Percentiles rank a stretch among this genome's conserved stretches.
phyloP scores from a whole-genome alignment of 2,329 filamentous ascomycete genomes.

The Xylaria polymorpha region DNA sequence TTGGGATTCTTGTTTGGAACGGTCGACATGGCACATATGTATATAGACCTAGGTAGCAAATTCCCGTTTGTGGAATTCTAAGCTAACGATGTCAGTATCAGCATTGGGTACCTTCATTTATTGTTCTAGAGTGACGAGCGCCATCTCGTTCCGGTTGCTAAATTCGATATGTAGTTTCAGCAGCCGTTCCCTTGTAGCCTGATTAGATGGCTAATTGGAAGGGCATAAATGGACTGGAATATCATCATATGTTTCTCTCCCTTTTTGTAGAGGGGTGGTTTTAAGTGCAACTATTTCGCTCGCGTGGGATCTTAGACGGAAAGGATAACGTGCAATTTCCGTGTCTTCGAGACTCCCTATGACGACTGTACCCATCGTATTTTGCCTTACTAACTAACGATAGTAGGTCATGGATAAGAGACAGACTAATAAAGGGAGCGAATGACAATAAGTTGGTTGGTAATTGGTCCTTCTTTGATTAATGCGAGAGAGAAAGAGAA shows the following conservation, averaged over 20 bases:
- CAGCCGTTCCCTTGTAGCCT: not conserved
- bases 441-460: not conserved
- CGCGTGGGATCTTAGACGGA: not conserved
- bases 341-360: not conserved
- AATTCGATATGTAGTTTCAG: not conserved
- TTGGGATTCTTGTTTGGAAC: slow-evolving; percentile 15
- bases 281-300: no score
- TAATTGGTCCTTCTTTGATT: not conserved
- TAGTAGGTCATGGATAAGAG: not conserved
- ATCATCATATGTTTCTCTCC: no score
- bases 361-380: no score
- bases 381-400: no score
- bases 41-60: slow-evolving; percentile 26
- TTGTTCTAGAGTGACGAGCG: not conserved
- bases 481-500: not conserved
- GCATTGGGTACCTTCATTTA: not conserved
- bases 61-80: not conserved
- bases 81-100: not conserved
- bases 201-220: not conserved
- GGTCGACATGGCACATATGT: slow-evolving; percentile 10
- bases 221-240: no score
- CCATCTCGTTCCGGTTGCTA: not conserved
- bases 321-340: not conserved
- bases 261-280: no score
- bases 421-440: not conserved